Conservation (phyloP, 768 basidiomycete genomes). For the Leccinellum rugosiceps region DNA sequence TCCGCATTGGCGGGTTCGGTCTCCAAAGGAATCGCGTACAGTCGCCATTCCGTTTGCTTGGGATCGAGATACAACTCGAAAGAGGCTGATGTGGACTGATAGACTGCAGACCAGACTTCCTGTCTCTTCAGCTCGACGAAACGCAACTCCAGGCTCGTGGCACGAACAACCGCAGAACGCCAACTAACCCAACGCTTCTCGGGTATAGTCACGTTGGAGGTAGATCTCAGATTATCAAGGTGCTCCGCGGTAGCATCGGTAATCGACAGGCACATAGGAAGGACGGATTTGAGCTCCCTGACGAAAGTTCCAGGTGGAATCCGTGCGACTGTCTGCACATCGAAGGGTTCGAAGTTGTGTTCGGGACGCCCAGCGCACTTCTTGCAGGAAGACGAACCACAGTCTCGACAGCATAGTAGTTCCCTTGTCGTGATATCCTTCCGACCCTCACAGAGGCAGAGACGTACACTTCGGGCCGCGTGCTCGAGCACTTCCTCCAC, state of each 20-base stretch:
- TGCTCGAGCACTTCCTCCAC: conserved; percentile 56
- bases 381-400: conserved; percentile 74
- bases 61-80: conserved; percentile 78
- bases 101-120: conserved; percentile 81
- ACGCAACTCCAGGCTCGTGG: conserved; percentile 60
- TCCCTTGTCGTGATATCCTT: conserved; percentile 66
- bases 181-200: conserved; percentile 65
- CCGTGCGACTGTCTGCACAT: conserved; percentile 52
- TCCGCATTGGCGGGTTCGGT: conserved; percentile 74
- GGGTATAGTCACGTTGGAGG: conserved; percentile 42
- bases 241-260: conserved; percentile 45
- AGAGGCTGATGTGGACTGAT: conserved; percentile 64
- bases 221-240: conserved; percentile 48
- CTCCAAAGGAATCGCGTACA: conserved; percentile 69
- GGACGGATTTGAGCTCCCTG: conserved; percentile 68
- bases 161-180: conserved; percentile 62
- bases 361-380: conserved; percentile 90
- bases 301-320: conserved; percentile 70
- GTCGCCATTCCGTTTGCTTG: conserved; percentile 79
- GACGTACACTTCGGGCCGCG: conserved; percentile 69
- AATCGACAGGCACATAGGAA: conserved; percentile 84
- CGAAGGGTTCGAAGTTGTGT: conserved; percentile 65
- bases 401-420: conserved; percentile 70
- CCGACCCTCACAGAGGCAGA: conserved; percentile 91
- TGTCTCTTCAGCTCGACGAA: conserved; percentile 87